These are phyloP conservation scores for Starmerella powellii DNA, from an alignment of 805 yeast species.

Conservation along the genomic window DNA sequence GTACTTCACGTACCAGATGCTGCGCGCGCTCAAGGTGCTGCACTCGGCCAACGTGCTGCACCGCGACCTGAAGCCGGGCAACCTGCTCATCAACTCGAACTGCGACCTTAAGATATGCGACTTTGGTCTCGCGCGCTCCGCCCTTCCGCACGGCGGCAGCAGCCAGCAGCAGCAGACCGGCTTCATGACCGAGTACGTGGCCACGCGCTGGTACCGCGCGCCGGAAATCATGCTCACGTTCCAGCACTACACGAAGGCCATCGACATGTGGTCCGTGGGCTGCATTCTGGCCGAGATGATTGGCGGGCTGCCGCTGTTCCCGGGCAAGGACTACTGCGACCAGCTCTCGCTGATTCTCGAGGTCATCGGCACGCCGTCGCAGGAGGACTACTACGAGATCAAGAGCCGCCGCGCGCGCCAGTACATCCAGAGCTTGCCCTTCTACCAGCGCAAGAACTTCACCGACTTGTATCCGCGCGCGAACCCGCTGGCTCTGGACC, in stretches of 20 bases:
- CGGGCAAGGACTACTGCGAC: constrained; percentile 92
- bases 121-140: constrained; percentile 87
- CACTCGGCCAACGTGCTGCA: constrained; percentile 90
- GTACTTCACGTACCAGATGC: constrained; percentile 77
- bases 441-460: constrained; percentile 25
- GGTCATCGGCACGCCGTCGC: constrained; percentile 84
- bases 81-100: constrained; percentile 83
- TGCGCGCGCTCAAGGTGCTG: constrained; percentile 80
- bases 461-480: constrained; percentile 60
- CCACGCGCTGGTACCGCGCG: constrained; percentile 97
- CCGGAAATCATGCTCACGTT: constrained; percentile 94
- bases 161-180: constrained; percentile 77
- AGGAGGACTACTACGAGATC: constrained; percentile 51
- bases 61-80: constrained; percentile 90
- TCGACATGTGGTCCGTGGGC: constrained; percentile 96
- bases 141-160: constrained; percentile 36
- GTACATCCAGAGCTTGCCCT: constrained; percentile 78
- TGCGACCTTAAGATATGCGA: constrained; percentile 95
- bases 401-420: constrained; percentile 86
- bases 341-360: constrained; percentile 80
- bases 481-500: constrained; percentile 73
- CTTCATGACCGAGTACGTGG: constrained; percentile 94
- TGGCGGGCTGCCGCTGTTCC: constrained; percentile 82
- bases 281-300: constrained; percentile 89
- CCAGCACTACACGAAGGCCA: constrained; percentile 91